Evolutionary conservation across 768 basidiomycete genomes (phyloP).

Genomic region (Artomyces pyxidatus): DNA sequence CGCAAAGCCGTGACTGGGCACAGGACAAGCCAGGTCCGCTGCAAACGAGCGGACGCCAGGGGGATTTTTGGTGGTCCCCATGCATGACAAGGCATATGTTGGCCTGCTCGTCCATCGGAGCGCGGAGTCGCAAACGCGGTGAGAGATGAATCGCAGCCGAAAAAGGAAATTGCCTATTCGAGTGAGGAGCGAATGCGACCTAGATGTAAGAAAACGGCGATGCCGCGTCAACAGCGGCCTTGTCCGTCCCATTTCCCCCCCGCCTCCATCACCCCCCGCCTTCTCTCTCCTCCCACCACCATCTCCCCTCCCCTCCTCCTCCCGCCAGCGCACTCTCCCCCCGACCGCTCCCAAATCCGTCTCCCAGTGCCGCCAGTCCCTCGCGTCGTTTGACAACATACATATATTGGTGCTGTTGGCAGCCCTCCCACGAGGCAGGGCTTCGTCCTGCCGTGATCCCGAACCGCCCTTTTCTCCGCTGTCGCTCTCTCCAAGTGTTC

Average conservation of each 20-base stretch:
- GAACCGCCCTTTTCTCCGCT: not conserved
- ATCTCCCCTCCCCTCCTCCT: not conserved
- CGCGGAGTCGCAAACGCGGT: not conserved
- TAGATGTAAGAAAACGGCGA: constrained; percentile 9
- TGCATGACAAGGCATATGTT: too few relatives aligned
- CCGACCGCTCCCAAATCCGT: not conserved
- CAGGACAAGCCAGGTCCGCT: not conserved
- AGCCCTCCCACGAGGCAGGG: constrained; percentile 11
- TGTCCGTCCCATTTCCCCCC: constrained; percentile 6
- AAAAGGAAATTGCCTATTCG: constrained; percentile 13
- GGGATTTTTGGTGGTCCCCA: too few relatives aligned
- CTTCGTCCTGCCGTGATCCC: not conserved
- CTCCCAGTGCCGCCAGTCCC: not conserved
- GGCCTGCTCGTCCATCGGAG: not conserved
- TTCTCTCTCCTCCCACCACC: not conserved
- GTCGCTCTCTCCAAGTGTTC: not conserved
- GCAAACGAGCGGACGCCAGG: not conserved
- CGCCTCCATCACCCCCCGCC: not conserved
- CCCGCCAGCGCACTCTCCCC: not conserved
- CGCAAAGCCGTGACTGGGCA: not conserved
- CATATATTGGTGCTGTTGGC: not conserved
- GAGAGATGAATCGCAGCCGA: constrained; percentile 3
- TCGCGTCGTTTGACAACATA: not conserved
- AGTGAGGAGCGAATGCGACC: not conserved
- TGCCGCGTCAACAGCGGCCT: constrained; percentile 12